phyloP scores from a whole-genome alignment of 768 basidiomycete species.

The Rhodotorula babjevae region DNA sequence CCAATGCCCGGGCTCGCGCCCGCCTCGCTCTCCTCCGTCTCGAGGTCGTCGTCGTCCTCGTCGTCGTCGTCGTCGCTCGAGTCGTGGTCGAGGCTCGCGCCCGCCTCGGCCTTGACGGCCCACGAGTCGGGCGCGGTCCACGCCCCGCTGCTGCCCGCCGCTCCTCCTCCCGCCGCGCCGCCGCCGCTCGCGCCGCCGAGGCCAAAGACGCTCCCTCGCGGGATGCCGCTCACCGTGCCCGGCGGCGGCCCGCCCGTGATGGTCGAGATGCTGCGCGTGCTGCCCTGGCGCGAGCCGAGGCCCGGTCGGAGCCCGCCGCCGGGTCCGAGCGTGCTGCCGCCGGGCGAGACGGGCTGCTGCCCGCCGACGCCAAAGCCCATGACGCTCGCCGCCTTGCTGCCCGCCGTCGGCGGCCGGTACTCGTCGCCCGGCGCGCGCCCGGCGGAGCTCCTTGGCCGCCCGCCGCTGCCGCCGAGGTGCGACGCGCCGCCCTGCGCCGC shows the following conservation, averaged over 20 bases:
- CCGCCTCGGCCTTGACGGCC: constrained; percentile 49
- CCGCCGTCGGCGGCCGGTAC: background rate
- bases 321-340: no score
- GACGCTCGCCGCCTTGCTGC: background rate
- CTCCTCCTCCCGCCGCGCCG: background rate
- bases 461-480: no score
- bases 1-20: constrained; percentile 10
- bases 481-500: background rate
- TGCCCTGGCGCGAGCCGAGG: background rate
- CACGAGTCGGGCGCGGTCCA: constrained; percentile 51
- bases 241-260: background rate
- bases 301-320: background rate
- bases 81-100: constrained; percentile 39
- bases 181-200: background rate
- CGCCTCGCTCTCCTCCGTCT: constrained; percentile 27
- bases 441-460: no score
- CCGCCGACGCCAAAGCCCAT: background rate
- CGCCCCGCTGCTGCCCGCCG: constrained; percentile 8
- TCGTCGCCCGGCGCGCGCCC: background rate
- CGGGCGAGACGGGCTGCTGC: no score
- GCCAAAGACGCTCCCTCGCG: background rate
- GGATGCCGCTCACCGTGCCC: background rate
- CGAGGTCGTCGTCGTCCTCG: constrained; percentile 37
- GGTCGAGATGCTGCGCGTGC: background rate
- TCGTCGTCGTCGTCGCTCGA: constrained; percentile 41